Conservation (phyloP, 805 yeast species). For the Candida germanica region DNA sequence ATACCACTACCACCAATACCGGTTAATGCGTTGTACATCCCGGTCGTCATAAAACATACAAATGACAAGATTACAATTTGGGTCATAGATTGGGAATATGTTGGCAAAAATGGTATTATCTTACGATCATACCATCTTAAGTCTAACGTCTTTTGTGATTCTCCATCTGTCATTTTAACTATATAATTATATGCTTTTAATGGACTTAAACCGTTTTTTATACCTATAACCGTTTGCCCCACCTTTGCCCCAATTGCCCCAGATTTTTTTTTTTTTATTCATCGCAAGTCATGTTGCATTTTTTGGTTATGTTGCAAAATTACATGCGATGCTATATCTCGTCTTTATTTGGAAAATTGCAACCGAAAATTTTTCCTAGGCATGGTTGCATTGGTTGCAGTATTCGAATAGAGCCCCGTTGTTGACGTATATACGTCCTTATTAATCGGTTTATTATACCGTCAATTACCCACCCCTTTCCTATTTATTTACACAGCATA, state of each 20-base stretch:
- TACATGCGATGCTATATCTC: too few relatives aligned
- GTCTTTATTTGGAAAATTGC: too few relatives aligned
- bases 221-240: neutral
- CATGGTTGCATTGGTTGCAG: too few relatives aligned
- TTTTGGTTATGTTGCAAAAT: too few relatives aligned
- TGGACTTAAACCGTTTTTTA: too few relatives aligned
- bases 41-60: constrained; percentile 48
- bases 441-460: too few relatives aligned
- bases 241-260: constrained; percentile 3
- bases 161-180: constrained; percentile 2
- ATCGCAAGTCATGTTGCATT: constrained; percentile 2
- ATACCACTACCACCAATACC: constrained; percentile 49
- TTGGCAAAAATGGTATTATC: constrained; percentile 21
- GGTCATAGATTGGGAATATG: constrained; percentile 35
- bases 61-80: constrained; percentile 47
- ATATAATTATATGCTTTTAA: neutral
- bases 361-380: neutral
- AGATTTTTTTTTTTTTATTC: constrained; percentile 3
- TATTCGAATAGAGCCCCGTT: too few relatives aligned
- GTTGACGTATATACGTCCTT: too few relatives aligned
- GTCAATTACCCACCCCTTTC: too few relatives aligned
- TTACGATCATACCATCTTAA: constrained; percentile 35
- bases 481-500: too few relatives aligned
- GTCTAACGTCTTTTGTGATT: neutral
- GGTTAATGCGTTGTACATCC: constrained; percentile 48